Conservation (phyloP, 805 yeast genomes). For the Kuraishia borneana region DNA sequence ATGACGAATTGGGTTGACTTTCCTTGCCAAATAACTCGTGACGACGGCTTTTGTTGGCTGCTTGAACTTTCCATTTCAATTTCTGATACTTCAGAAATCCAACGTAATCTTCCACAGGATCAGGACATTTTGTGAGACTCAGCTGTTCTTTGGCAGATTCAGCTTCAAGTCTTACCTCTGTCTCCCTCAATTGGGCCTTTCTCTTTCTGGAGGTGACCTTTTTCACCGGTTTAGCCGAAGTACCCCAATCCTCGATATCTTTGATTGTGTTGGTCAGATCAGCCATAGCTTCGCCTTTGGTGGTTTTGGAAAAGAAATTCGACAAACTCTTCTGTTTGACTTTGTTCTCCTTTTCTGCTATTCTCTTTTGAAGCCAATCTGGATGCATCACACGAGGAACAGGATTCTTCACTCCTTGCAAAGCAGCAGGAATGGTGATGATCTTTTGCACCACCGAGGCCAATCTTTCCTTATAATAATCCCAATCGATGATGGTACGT, state of each 20-base stretch:
- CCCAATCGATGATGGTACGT: conserved; percentile 86
- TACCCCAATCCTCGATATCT: conserved; percentile 72
- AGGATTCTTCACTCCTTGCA: conserved; percentile 80
- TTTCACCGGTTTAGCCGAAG: conserved; percentile 6
- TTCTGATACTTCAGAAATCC: conserved; percentile 69
- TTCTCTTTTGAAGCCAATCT: conserved; percentile 71
- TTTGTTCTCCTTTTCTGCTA: conserved; percentile 49
- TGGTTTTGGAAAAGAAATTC: conserved; percentile 40
- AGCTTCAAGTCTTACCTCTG: conserved; percentile 21
- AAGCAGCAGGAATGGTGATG: conserved; percentile 94
- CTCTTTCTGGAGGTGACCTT: conserved; percentile 39
- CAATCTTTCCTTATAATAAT: conserved; percentile 78
- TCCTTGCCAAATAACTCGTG: conserved; percentile 64
- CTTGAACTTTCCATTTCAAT: conserved; percentile 77
- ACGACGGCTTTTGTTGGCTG: conserved; percentile 62
- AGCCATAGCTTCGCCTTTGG: conserved; percentile 24
- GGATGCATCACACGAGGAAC: conserved; percentile 94
- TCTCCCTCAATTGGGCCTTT: conserved; percentile 16
- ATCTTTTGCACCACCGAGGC: conserved; percentile 92
- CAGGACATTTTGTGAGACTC: conserved; percentile 44
- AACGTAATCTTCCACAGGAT: conserved; percentile 53
- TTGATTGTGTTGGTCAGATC: conserved; percentile 26
- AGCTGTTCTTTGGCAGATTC: conserved; percentile 32
- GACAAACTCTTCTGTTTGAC: conserved; percentile 60
- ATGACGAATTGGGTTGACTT: conserved; percentile 39